phyloP scores from a whole-genome alignment of 2,329 filamentous ascomycete species.

The Cucurbitaria berberidis region DNA sequence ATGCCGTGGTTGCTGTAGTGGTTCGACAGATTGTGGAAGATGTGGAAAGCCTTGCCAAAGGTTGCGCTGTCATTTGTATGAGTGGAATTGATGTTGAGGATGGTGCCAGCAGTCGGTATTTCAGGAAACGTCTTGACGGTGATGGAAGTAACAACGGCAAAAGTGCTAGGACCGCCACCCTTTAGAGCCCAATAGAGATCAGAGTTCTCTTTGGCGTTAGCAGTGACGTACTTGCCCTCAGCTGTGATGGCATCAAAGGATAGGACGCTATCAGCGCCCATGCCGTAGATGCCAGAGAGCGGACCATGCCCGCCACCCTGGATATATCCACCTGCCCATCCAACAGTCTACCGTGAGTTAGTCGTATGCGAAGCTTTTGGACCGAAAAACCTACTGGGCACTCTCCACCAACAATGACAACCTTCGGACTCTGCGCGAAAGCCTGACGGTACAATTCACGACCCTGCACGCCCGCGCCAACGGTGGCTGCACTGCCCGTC shows the following conservation, averaged over 20 bases:
- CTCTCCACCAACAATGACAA: slow-evolving; percentile 47
- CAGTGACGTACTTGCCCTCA: slow-evolving; percentile 41
- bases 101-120: slow-evolving; percentile 40
- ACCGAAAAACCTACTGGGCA: slow-evolving; percentile 34
- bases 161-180: slow-evolving; percentile 42
- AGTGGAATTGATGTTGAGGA: slow-evolving; percentile 45
- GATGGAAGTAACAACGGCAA: slow-evolving; percentile 39
- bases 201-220: slow-evolving; percentile 40
- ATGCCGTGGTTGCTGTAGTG: slow-evolving; percentile 42
- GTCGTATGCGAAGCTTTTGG: background rate
- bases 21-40: slow-evolving; percentile 45
- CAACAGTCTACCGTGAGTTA: slow-evolving; percentile 38
- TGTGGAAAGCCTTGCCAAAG: slow-evolving; percentile 36
- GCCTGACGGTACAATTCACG: slow-evolving; percentile 41
- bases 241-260: slow-evolving; percentile 49
- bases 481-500: slow-evolving; percentile 37
- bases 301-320: slow-evolving; percentile 54
- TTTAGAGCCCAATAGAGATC: slow-evolving; percentile 49
- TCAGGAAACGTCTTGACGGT: slow-evolving; percentile 46
- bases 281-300: slow-evolving; percentile 45
- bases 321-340: slow-evolving; percentile 52
- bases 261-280: slow-evolving; percentile 48
- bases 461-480: slow-evolving; percentile 46
- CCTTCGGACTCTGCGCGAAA: slow-evolving; percentile 37
- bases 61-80: slow-evolving; percentile 41